Evolutionary conservation across 345 rosid genomes (phyloP), one percentile per base, ranked within the genome.

Genomic region (Ceriops decandra): DNA sequence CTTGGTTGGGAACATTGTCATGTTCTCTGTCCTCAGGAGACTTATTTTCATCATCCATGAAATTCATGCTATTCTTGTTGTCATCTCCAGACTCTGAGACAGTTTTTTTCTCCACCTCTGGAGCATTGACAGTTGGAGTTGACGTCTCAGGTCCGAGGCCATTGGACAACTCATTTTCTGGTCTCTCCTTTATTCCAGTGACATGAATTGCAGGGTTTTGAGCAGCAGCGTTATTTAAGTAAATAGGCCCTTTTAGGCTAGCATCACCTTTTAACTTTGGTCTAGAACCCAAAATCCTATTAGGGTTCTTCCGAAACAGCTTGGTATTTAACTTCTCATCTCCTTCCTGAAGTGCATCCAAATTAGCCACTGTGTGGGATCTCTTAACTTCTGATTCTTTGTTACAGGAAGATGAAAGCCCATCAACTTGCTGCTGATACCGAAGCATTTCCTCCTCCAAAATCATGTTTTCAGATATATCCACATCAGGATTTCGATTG

Each of bases 251-350:
- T 80, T 87, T 90, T 69, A 66, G 68, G 67, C 77, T 84, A 42
- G 78, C 77, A 69, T 76, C 35, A 36, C 64, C 75, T 62, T 59
- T 75, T 57, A 78, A 36, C 72, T 85, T 88, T 66, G 82, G 72
- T 79, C 85, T 77, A 32, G 87, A 73, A 70, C 92, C 90, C 74
- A 85, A 76, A 27, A 82, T 85, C 83, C 81, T 91, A 76, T 74
- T 86, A 63, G 77, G 62, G 73, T 76, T 87, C 82, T 79, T 88
- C 80, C 68, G 76, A 47, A 36, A 51, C 33, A 71, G 83, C 70
- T 63, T 85, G 67, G 69, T 57, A 46, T 60, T 72, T 62, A 49
- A 69, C 60, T 72, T 77, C 24, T 52, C 72, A 59, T 47, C 77
- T 70, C 28, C 83, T 66, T 68, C 85, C 64, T 67, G 62, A 66